Evolutionary conservation across 495 filamentous ascomycete genomes (phyloP), one percentile per base, ranked within the genome.

Genomic region (Geoglossum glabrum): DNA sequence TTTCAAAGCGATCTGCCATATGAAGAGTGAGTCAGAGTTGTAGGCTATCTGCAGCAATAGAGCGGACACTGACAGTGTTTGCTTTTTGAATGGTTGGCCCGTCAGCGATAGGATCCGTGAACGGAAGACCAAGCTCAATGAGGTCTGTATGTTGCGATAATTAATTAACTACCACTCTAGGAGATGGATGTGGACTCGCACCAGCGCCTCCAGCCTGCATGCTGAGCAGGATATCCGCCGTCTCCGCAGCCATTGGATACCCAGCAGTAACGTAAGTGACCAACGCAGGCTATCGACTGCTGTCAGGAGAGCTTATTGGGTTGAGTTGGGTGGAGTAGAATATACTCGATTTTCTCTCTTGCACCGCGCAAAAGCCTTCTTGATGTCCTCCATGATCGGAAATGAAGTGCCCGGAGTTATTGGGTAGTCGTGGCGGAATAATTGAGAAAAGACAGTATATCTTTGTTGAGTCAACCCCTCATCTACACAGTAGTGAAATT

Each of bases 231-330:
- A 95, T 81, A 68, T 88, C 80, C 43, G 86, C 81, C 0, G 87
- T 88, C 64, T 85, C 81, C 60, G 84, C 82, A 21, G 80, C 73
- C n/a, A 78, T 87, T 5, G 93, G 92, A 66, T 84, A 99, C 30
- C 92, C 92, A 54, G 90, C 92, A 17, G 92, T 97, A 63, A 95
- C 85, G 75, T 99, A 99, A 33, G 90, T 88, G 56, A 99, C 86
- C 52, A 99, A 75, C 51, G 92, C 90, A 33, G 82, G 66, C 83
- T 78, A 43, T 59, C 27, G 30, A 70, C 60, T 71, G 75, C 59
- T 73, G 70, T 59, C 77, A 45, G 40, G 4, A 21, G 40, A 21
- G 17, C 40, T 3, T 3, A 40, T 45, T 19, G n/a, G 40, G 68
- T 64, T 33, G 26, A 36, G 8, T 43, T 26, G 56, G 36, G 25